Conservation (phyloP, 1,284 basidiomycete species). For the Cryptococcus neoformans region DNA sequence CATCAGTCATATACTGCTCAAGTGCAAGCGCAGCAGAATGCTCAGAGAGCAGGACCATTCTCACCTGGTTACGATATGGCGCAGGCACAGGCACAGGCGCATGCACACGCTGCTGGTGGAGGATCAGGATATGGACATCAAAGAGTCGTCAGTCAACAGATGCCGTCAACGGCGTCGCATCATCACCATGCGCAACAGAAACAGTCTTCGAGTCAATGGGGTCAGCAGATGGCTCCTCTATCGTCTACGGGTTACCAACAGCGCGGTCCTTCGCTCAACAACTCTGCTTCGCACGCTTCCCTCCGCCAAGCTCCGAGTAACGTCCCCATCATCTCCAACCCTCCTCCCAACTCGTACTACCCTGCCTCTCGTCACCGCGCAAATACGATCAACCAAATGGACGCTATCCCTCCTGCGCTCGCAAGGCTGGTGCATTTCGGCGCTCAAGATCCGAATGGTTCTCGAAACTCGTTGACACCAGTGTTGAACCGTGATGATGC, state of each 20-base stretch:
- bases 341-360: constrained; percentile 62
- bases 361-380: constrained; percentile 63
- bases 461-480: constrained; percentile 70
- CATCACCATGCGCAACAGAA: constrained; percentile 8
- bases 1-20: constrained; percentile 92
- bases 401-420: constrained; percentile 85
- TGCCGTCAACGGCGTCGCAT: constrained; percentile 2
- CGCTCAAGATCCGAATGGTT: constrained; percentile 72
- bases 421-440: constrained; percentile 79
- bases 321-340: constrained; percentile 48
- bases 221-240: constrained; percentile 17
- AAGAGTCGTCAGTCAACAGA: constrained; percentile 14
- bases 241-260: constrained; percentile 25
- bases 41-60: constrained; percentile 23
- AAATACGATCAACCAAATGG: constrained; percentile 82
- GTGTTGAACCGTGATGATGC: constrained; percentile 86
- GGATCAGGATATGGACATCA: constrained; percentile 9
- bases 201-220: constrained; percentile 24
- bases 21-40: constrained; percentile 27
- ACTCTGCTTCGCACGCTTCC: constrained; percentile 23
- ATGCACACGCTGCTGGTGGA: neutral
- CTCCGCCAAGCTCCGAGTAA: constrained; percentile 26
- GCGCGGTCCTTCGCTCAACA: constrained; percentile 23
- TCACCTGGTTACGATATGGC: constrained; percentile 31
- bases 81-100: constrained; percentile 4